Conservation (phyloP, 495 filamentous ascomycete species). For the Annulohypoxylon bovei region DNA sequence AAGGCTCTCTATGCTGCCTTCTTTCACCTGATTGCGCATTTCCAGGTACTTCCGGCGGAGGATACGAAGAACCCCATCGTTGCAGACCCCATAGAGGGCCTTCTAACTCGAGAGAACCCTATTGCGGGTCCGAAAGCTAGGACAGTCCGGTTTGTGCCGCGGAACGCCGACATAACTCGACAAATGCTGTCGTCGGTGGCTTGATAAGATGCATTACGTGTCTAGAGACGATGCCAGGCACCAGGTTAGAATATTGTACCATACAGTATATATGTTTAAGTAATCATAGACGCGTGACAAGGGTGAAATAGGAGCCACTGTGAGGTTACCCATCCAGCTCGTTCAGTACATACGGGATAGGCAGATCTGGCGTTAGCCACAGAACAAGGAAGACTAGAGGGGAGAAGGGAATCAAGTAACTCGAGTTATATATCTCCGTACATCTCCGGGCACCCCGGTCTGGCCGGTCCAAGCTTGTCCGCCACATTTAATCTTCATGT, state of each 20-base stretch:
- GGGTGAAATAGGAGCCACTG: background rate
- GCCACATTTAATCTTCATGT: background rate
- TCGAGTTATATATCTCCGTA: background rate
- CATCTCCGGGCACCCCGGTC: background rate
- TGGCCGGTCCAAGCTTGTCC: background rate
- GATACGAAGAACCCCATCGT: constrained; percentile 32
- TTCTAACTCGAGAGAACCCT: constrained; percentile 30
- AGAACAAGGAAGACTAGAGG: background rate
- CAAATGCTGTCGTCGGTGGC: constrained; percentile 25
- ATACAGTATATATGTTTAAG: background rate
- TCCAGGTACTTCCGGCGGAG: constrained; percentile 47
- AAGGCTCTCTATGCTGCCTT: constrained; percentile 75
- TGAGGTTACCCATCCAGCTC: background rate
- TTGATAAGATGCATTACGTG: background rate
- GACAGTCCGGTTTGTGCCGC: constrained; percentile 35
- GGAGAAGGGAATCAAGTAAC: background rate
- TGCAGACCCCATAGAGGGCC: constrained; percentile 34
- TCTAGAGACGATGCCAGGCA: background rate
- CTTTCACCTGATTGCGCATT: constrained; percentile 72
- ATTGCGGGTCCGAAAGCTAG: constrained; percentile 33
- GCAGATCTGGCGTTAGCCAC: background rate
- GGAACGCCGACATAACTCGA: constrained; percentile 16
- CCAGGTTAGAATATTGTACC: background rate
- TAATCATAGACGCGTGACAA: background rate
- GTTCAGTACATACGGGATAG: background rate